A percentile compares a stretch with the other conserved stretches of the same genome.
Conservation (phyloP, 805 yeast species). For the Blastobotrys chiropterorum region DNA sequence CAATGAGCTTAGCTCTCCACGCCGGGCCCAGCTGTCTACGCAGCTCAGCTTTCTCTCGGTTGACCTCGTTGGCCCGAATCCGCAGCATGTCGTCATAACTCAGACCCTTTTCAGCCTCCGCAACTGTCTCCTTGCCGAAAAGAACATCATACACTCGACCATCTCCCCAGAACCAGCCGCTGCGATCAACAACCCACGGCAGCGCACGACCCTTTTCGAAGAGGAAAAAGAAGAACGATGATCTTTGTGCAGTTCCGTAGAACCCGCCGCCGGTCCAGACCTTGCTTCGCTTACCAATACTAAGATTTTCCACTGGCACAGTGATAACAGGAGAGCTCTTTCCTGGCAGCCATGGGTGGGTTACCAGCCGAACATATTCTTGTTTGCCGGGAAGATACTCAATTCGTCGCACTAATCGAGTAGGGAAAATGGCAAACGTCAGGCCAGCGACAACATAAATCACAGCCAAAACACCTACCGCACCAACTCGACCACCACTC, state of each 20-base stretch:
- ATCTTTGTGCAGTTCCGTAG: slow-evolving; percentile 73
- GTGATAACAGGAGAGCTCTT: slow-evolving; percentile 69
- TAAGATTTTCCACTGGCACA: slow-evolving; percentile 50
- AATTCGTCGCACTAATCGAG: slow-evolving; percentile 66
- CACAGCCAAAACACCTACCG: slow-evolving; percentile 33
- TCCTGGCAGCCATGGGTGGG: slow-evolving; percentile 73
- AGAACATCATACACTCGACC: slow-evolving; percentile 76
- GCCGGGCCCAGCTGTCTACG: slow-evolving; percentile 53
- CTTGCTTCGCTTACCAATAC: slow-evolving; percentile 54
- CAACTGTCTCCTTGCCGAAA: slow-evolving; percentile 75
- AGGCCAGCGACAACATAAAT: slow-evolving; percentile 38
- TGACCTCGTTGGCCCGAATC: slow-evolving; percentile 41
- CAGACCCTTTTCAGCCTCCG: slow-evolving; percentile 66
- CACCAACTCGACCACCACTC: slow-evolving; percentile 31
- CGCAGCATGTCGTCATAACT: slow-evolving; percentile 55
- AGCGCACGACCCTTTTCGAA: slow-evolving; percentile 49
- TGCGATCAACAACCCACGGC: slow-evolving; percentile 77
- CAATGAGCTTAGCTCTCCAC: slow-evolving; percentile 49
- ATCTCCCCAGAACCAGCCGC: slow-evolving; percentile 90
- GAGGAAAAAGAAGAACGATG: slow-evolving; percentile 66
- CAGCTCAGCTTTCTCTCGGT: slow-evolving; percentile 45
- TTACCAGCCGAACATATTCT: slow-evolving; percentile 56
- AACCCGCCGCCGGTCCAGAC: slow-evolving; percentile 86
- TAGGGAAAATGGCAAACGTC: slow-evolving; percentile 51
- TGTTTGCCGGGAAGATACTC: slow-evolving; percentile 56